Evolutionary conservation across 371 early-diverging fungal genomes (phyloP).

Genomic region (Cokeromyces recurvatus): DNA sequence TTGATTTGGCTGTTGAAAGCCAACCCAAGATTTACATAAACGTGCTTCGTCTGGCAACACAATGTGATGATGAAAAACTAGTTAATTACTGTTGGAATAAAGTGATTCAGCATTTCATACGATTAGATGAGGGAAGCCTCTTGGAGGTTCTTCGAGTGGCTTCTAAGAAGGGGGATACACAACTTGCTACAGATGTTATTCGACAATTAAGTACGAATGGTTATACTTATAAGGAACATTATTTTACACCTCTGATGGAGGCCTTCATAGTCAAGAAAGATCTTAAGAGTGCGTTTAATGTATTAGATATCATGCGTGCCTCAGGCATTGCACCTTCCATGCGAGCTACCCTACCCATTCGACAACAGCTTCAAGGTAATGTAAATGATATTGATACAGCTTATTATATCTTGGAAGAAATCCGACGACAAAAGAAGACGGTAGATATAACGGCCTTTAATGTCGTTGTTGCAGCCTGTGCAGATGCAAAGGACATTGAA

Average conservation of each 20-base stretch:
- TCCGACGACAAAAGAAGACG: slow-evolving; percentile 35
- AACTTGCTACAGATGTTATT: slow-evolving; percentile 57
- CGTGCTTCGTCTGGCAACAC: slow-evolving; percentile 44
- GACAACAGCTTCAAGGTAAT: slow-evolving; percentile 16
- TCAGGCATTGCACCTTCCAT: slow-evolving; percentile 44
- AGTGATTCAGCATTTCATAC: slow-evolving; percentile 28
- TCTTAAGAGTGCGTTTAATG: slow-evolving; percentile 60
- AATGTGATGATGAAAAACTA: slow-evolving; percentile 33
- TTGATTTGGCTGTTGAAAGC: slow-evolving; percentile 32
- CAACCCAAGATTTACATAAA: slow-evolving; percentile 45
- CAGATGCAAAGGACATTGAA: slow-evolving; percentile 41
- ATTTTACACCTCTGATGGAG: slow-evolving; percentile 68
- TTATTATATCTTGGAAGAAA: slow-evolving; percentile 47
- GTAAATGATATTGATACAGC: slow-evolving; percentile 45
- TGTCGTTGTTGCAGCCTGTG: slow-evolving; percentile 55
- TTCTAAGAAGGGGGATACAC: slow-evolving; percentile 50
- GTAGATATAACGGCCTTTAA: slow-evolving; percentile 64
- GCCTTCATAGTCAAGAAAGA: slow-evolving; percentile 54
- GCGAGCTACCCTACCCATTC: slow-evolving; percentile 37
- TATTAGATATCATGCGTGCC: slow-evolving; percentile 61
- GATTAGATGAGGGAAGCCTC: slow-evolving; percentile 65
- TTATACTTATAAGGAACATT: slow-evolving; percentile 57
- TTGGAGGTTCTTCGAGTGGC: slow-evolving; percentile 57
- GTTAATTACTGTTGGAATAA: slow-evolving; percentile 52
- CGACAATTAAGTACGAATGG: slow-evolving; percentile 49